Evolutionary conservation across 257 asterid genomes (phyloP).

Genomic region (Solanum appendiculatum): DNA sequence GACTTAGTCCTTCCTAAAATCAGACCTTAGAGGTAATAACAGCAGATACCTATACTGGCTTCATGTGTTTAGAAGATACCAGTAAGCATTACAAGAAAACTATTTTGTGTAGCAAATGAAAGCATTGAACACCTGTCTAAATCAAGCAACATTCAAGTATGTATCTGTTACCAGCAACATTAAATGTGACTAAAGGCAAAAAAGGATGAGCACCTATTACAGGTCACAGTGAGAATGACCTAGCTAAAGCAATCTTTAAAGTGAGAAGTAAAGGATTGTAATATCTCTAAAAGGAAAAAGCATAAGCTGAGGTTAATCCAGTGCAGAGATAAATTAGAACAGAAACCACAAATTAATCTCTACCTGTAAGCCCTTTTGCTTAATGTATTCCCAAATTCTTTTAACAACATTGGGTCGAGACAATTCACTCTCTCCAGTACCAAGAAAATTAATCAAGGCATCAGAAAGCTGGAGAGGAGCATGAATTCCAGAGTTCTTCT

Average conservation of each 20-base stretch:
- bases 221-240: background rate
- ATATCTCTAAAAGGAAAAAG: background rate
- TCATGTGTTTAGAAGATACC: background rate
- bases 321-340: background rate
- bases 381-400: constrained; percentile 87
- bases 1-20: background rate
- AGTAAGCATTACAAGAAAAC: background rate
- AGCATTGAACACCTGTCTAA: background rate
- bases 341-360: background rate
- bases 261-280: background rate
- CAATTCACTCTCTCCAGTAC: constrained; percentile 76
- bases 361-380: constrained; percentile 82
- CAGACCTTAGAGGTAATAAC: background rate
- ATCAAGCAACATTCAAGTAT: background rate
- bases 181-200: background rate
- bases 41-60: background rate
- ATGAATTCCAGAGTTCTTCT: constrained; percentile 61
- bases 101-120: background rate
- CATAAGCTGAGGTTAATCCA: background rate
- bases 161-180: background rate
- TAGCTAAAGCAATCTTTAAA: background rate
- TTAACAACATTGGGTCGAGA: constrained; percentile 69
- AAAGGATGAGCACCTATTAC: background rate
- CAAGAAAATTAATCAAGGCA: constrained; percentile 68
- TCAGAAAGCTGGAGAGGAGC: constrained; percentile 83